Base-by-base conservation (phyloP, 108 stramenopile species). In the Fistulifera pelliculosa region DNA sequence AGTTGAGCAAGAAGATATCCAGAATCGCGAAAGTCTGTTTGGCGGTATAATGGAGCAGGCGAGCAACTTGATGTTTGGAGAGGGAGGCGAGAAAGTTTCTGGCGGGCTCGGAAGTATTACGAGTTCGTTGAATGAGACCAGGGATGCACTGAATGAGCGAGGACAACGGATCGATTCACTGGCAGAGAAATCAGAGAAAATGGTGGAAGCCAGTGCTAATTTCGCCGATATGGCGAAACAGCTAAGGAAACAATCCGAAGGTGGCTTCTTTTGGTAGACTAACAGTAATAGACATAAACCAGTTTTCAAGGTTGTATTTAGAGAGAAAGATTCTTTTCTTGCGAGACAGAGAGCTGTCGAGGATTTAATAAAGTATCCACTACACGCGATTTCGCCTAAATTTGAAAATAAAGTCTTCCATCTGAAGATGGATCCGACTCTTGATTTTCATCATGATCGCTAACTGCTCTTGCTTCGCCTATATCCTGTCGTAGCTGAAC, bases 161-260 rank as follows among this genome's bases (percentile, higher is more conserved):
- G 85, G 90, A 7, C 76, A 74, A 16, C 84, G 81, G 45, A 67
- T 91, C 13, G 62, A 74, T 52, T 68, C 71, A 18, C 58, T 91
- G 41, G 73, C 62, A 15, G 85, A 91, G 17, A 91, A 91, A 41
- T 74, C 76, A n/a, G 83, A 74, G 27, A 68, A 72, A 13, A 55
- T 91, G 48, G 77, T 75, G 35, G 69, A 76, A 38, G 83, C 90
- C 5, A 69, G 74, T 31, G 54, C 76, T 53, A 85, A 87, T 54
- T 91, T 91, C 62, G 85, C 85, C n/a, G 68, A 73, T 10, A 76
- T 91, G 77, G 90, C 56, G 10, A 43, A 41, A 23, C 40, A 57
- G 42, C 23, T 57, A 12, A 19, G 24, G 22, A 42, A 44, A 25
- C 40, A 57, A 41, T 41, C 38, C 8, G 56, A 57, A 44, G 18